Base-by-base conservation (phyloP, 495 filamentous ascomycete genomes). In the Bacidia rubella region DNA sequence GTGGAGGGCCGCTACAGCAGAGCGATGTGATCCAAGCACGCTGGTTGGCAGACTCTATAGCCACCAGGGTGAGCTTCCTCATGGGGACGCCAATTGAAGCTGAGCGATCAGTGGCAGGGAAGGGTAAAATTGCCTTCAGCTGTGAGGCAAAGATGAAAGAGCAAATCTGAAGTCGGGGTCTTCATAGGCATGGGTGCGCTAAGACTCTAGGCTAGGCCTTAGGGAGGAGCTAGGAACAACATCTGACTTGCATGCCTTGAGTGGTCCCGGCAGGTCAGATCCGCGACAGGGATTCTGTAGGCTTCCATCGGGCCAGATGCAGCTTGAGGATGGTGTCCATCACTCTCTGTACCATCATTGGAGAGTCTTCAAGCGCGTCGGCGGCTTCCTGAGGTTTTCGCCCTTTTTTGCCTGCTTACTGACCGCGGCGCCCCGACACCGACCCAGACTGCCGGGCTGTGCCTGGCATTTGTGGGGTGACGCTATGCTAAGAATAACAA, bases 131-230 rank as follows among this genome's bases (percentile, higher is more conserved):
- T 44, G 47, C 22, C 43, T 23, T 25, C 17, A 24, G n/a, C 9
- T 41, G 17, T 19, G 4, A 44, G 41, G 41, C 41, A 44, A 22
- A 22, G 7, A 17, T 17, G 20, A 44, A 44, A 9, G 41, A 44
- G 41, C 41, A 44, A 27, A 50, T 43, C 54, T 53, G 29, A 44
- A 19, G 35, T 53, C 40, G 40, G 50, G 20, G 29, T 54, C n/a
- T n/a, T n/a, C n/a, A n/a, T n/a, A n/a, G 19, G 2, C 11, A n/a
- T 52, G 22, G 40, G 24, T 41, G 49, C 22, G 11, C 9, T 21
- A 10, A 42, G 25, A 20, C 22, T 49, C 26, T 35, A 52, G 55
- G 41, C 10, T 43, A 48, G 42, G n/a, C 42, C 42, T 26, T 20
- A 27, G 25, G 32, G 38, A 38, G 55, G 47, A 40, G 39, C 46